Evolutionary conservation across 768 basidiomycete species (phyloP).

Genomic region (Daedalea quercina): DNA sequence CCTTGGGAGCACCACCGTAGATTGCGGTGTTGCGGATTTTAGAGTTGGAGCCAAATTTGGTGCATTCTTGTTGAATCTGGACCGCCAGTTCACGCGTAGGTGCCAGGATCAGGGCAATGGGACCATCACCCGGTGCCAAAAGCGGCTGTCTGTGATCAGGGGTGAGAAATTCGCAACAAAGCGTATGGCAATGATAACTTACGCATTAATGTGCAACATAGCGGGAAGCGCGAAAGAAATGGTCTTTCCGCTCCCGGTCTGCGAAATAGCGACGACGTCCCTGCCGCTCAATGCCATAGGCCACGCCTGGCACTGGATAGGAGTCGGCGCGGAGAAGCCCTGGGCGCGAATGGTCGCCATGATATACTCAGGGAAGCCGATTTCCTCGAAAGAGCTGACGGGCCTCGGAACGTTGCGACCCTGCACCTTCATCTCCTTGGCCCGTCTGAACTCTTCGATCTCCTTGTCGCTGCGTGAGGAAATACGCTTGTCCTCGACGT

Average conservation of each 20-base stretch:
- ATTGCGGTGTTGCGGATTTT: conserved; percentile 98
- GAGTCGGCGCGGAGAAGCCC: conserved; percentile 85
- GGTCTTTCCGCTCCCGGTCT: conserved; percentile 98
- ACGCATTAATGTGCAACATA: conserved; percentile 99
- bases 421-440: conserved; percentile 90
- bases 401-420: conserved; percentile 86
- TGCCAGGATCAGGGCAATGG: conserved; percentile 93
- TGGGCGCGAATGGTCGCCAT: conserved; percentile 90
- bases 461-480: conserved; percentile 73
- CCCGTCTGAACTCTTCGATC: conserved; percentile 77
- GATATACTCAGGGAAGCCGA: conserved; percentile 94
- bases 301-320: conserved; percentile 99
- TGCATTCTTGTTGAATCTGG: conserved; percentile 98
- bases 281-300: conserved; percentile 95
- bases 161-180: neutral
- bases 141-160: conserved; percentile 68
- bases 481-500: conserved; percentile 85
- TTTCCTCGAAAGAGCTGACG: conserved; percentile 87
- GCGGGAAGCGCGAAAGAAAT: conserved; percentile 98
- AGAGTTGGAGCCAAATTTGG: conserved; percentile 93
- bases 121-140: conserved; percentile 89
- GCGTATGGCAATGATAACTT: conserved; percentile 26
- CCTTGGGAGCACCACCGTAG: conserved; percentile 98
- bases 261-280: conserved; percentile 94
- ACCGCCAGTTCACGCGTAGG: conserved; percentile 98